These are phyloP conservation scores for Phytophthora melonis DNA, from an alignment of 352 stramenopile genomes.

Conservation along the genomic window DNA sequence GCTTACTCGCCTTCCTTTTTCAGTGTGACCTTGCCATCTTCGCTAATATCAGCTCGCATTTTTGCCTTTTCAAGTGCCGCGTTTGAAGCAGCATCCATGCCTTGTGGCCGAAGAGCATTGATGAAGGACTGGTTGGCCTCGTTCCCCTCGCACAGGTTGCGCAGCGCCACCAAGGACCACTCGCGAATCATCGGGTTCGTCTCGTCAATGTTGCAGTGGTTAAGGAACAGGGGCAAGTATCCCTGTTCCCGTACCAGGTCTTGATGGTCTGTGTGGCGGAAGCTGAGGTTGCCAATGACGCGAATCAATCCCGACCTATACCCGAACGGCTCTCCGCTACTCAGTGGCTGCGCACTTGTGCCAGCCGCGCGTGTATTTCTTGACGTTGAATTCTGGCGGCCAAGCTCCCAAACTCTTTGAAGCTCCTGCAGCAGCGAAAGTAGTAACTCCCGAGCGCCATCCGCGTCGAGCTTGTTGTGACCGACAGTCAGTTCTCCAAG, in stretches of 20 bases:
- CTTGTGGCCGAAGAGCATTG: conserved; percentile 69
- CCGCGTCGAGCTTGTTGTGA: conserved; percentile 17
- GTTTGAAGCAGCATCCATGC: conserved; percentile 41
- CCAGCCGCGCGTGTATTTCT: conserved; percentile 20
- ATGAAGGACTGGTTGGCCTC: conserved; percentile 79
- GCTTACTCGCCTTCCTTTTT: conserved; percentile 23
- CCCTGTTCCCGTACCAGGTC: conserved; percentile 80
- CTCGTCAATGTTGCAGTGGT: conserved; percentile 92
- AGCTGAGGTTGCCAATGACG: conserved; percentile 86
- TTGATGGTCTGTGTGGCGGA: conserved; percentile 72
- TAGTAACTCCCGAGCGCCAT: conserved; percentile 37
- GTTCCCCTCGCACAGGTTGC: conserved; percentile 91
- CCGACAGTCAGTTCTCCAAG: conserved; percentile 65
- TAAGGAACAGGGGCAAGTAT: conserved; percentile 85
- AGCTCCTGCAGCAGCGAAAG: conserved; percentile 66
- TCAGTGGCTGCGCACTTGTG: conserved; percentile 8
- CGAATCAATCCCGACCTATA: conserved; percentile 85
- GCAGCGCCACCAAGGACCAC: conserved; percentile 89
- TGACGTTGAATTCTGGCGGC: conserved; percentile 32
- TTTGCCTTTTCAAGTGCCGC: conserved; percentile 43
- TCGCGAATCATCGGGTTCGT: conserved; percentile 89
- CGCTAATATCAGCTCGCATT: conserved; percentile 44
- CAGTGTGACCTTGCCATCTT: conserved; percentile 42
- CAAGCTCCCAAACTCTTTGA: conserved; percentile 62
- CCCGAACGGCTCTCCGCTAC: conserved; percentile 56